Evolutionary conservation across 148 eudicot species (phyloP), one percentile per base, ranked within the genome.

Genomic region (Nepenthes gracilis): DNA sequence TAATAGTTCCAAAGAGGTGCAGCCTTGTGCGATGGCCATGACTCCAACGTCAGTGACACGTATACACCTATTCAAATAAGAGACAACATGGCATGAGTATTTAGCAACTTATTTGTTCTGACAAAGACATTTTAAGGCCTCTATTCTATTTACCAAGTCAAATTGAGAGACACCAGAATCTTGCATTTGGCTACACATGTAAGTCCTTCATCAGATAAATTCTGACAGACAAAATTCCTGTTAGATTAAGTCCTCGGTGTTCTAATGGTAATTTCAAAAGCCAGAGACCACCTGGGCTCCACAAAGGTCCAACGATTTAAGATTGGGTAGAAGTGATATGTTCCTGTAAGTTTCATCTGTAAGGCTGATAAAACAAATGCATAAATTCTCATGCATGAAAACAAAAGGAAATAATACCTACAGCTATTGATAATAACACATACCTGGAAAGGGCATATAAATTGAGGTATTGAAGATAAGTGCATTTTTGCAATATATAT

Each of bases 391-490:
- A 63, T 33, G 36, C n/a, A 63, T 8, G 57, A 2, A 47, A 60
- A 40, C 33, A 6, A 59, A 23, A 12, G 40, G 34, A 32, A 2
- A 9, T 43, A 50, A 40, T 2, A 9, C 51, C 3, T 11, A 52
- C 43, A 47, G 12, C 9, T 14, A 62, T 48, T 48, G 54, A 51
- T 35, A 12, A 48, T 15, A 34, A 15, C 9, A 48, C 4, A 62
- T 66, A 88, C 96, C 98, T 77, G 53, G 98, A 92, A 69, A 87
- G 83, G 58, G 98, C 96, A 64, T 92, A 92, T 62, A 92, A 79
- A 74, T 92, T 92, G 64, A 92, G 81, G 75, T 75, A 81, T 50
- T 59, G 73, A 62, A 92, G 96, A 43, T 79, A 72, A 60, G 83
- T 70, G 72, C 96, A 85, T 23, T 82, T 80, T 67, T 66, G 63